phyloP scores from a whole-genome alignment of 1,284 basidiomycete species.

The Leccinum pachyderme region DNA sequence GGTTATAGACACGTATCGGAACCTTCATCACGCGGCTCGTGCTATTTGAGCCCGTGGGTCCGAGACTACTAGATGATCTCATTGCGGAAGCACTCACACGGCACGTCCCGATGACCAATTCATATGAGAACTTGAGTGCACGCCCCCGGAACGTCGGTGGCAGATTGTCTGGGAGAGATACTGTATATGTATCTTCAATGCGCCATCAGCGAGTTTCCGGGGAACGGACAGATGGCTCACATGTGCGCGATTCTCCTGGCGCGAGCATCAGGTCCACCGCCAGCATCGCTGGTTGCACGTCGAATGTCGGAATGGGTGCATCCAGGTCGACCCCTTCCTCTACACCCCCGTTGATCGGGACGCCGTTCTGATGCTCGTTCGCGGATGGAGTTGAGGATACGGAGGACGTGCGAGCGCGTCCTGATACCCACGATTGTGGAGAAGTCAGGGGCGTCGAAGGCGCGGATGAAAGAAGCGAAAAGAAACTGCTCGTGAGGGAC shows the following conservation, averaged over 20 bases:
- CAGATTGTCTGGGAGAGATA: conserved; percentile 73
- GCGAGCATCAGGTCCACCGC: conserved; percentile 76
- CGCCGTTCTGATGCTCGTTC: conserved; percentile 12
- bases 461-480: conserved; percentile 48
- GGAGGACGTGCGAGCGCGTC: conserved; percentile 23
- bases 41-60: conserved; percentile 45
- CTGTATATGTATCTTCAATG: conserved; percentile 69
- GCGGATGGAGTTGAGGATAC: conserved; percentile 11
- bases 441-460: conserved; percentile 25
- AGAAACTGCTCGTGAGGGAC: conserved; percentile 54
- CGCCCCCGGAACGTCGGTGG: conserved; percentile 91
- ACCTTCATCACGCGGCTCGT: conserved; percentile 83
- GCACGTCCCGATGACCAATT: conserved; percentile 84
- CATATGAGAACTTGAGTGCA: conserved; percentile 83
- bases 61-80: conserved; percentile 26
- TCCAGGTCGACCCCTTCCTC: conserved; percentile 60
- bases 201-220: neutral
- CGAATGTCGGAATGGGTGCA: conserved; percentile 73
- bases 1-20: conserved; percentile 84
- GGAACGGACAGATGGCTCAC: conserved; percentile 45
- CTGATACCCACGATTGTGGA: conserved; percentile 25
- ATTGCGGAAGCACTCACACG: conserved; percentile 46
- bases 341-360: conserved; percentile 16
- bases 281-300: conserved; percentile 80
- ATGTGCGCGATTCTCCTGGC: conserved; percentile 80